Evolutionary conservation across 2,329 filamentous ascomycete genomes (phyloP).

Genomic region (Didymella arachidicola): DNA sequence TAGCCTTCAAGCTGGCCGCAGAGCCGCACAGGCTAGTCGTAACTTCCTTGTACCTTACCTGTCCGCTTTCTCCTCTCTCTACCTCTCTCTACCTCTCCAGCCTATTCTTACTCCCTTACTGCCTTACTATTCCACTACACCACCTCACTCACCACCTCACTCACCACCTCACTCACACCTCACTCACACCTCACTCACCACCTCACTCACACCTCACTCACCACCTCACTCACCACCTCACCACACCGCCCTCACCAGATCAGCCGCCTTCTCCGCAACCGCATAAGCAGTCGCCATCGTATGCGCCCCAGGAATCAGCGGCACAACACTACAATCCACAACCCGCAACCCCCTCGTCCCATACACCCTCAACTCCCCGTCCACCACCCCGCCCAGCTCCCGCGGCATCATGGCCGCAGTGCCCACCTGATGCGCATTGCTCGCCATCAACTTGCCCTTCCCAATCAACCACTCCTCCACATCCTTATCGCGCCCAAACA

Average conservation of each 20-base stretch:
- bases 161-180: too few species aligned
- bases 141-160: too few species aligned
- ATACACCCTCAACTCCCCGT: conserved; percentile 28
- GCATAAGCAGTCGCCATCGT: conserved; percentile 36
- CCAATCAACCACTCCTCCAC: conserved; percentile 17
- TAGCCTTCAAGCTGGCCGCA: too few species aligned
- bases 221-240: too few species aligned
- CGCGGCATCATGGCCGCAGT: conserved; percentile 33
- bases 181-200: too few species aligned
- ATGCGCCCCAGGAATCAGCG: conserved; percentile 31
- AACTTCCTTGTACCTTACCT: too few species aligned
- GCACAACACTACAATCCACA: conserved; percentile 37
- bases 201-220: too few species aligned
- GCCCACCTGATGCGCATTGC: conserved; percentile 27
- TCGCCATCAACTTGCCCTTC: conserved; percentile 19
- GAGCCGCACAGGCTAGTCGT: too few species aligned
- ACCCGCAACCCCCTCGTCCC: conserved; percentile 31
- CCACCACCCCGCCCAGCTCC: conserved; percentile 30
- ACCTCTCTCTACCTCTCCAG: too few species aligned
- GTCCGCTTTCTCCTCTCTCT: too few species aligned
- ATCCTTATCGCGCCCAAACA: conserved; percentile 28
- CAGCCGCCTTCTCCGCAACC: conserved; percentile 30
- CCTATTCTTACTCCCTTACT: too few species aligned
- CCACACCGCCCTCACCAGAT: background rate
- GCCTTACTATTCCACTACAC: too few species aligned